Evolutionary conservation across 129 eudicot genomes (phyloP).

Genomic region (Ambrosia artemisiifolia): DNA sequence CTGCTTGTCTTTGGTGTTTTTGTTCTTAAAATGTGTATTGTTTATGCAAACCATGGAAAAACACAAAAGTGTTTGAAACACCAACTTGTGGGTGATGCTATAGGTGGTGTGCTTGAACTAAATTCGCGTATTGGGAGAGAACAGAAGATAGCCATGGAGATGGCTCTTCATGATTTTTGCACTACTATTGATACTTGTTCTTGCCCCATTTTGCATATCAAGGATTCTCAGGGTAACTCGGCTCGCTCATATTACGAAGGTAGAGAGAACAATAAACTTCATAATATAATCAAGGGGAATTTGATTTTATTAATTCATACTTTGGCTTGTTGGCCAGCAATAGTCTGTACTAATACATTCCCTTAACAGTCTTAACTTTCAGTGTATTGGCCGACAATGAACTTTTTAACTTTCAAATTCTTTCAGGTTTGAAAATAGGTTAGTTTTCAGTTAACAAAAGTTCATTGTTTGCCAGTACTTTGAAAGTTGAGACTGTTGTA

Average conservation of each 20-base stretch:
- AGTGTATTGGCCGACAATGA: no score
- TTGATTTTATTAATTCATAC: no score
- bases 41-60: neutral
- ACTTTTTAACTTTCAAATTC: no score
- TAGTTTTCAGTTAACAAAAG: no score
- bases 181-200: neutral
- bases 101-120: slow-evolving; percentile 43
- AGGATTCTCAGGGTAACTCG: slow-evolving; percentile 36
- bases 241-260: slow-evolving; percentile 41
- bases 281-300: neutral
- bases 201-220: slow-evolving; percentile 35
- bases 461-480: no score
- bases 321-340: no score
- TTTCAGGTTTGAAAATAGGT: no score
- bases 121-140: slow-evolving; percentile 47
- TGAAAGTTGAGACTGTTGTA: no score
- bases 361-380: no score
- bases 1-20: neutral
- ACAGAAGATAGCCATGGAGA: slow-evolving; percentile 45
- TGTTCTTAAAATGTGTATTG: neutral
- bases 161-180: slow-evolving; percentile 41
- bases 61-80: slow-evolving; percentile 9
- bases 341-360: no score
- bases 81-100: neutral
- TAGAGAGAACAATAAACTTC: neutral